Conservation (phyloP, 441 rosid genomes). For the Francoa sonchifolia region DNA sequence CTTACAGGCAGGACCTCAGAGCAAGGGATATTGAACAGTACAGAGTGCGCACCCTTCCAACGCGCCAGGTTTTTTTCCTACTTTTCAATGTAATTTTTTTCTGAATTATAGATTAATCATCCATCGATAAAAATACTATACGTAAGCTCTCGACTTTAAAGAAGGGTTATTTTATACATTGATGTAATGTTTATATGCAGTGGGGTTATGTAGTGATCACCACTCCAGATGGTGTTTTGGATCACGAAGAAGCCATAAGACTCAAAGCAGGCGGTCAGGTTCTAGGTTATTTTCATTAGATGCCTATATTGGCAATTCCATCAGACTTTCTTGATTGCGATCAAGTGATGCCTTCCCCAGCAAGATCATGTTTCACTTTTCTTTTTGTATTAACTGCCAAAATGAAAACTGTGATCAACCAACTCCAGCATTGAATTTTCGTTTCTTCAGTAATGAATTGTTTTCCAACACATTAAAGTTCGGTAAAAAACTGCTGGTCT, state of each 20-base stretch:
- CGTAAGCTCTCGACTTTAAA: no score
- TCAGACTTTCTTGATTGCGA: no score
- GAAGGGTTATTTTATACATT: neutral
- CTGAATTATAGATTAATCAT: neutral
- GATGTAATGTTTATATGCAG: constrained; percentile 20
- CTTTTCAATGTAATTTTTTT: neutral
- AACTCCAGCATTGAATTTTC: no score
- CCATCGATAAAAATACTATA: no score
- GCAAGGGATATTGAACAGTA: constrained; percentile 64
- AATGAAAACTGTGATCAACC: no score
- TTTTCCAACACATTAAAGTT: no score
- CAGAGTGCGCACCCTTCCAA: constrained; percentile 67
- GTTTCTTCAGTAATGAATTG: no score
- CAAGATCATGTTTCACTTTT: no score
- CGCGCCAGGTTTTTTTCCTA: constrained; percentile 54
- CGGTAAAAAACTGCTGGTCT: no score
- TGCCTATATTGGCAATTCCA: neutral
- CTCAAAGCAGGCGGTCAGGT: constrained; percentile 84
- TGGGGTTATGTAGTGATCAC: constrained; percentile 92
- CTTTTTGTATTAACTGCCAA: no score
- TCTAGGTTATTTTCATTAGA: constrained; percentile 78
- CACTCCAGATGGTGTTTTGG: constrained; percentile 86
- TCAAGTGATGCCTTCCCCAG: no score
- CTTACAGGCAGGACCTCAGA: constrained; percentile 79
- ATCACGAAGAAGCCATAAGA: constrained; percentile 79